Evolutionary conservation across 345 rosid species (phyloP).

Genomic region (Syzygium jambos): DNA sequence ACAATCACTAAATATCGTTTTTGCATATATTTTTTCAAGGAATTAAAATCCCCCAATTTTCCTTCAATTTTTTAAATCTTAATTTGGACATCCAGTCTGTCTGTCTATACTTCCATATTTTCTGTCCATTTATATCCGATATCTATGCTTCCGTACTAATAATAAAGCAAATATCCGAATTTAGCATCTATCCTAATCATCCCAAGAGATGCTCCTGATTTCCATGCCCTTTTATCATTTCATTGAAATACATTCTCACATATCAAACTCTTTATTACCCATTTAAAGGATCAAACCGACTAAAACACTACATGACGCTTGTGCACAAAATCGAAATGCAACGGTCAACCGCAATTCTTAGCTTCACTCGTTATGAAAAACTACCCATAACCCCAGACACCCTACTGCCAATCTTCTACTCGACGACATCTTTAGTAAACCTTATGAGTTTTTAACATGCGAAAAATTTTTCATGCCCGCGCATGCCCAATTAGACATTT

Average conservation of each 20-base stretch:
- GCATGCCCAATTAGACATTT: neutral
- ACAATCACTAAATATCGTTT: neutral
- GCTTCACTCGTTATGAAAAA: neutral
- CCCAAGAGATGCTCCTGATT: accelerated
- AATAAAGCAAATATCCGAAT: neutral
- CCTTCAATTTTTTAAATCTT: neutral
- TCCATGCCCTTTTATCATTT: neutral
- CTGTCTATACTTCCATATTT: accelerated
- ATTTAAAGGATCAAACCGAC: accelerated
- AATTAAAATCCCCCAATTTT: neutral
- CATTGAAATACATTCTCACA: accelerated
- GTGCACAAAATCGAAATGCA: too few species aligned
- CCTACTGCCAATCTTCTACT: too few species aligned
- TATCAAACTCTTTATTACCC: accelerated
- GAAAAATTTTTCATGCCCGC: neutral
- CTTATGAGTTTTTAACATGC: neutral
- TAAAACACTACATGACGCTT: neutral
- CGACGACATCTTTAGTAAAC: too few species aligned
- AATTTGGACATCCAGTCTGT: neutral
- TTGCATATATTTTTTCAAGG: neutral
- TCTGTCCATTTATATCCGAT: neutral
- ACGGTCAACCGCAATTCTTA: too few species aligned
- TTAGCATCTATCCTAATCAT: accelerated
- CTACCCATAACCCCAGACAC: accelerated
- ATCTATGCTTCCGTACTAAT: neutral